phyloP scores from a whole-genome alignment of 306 rosid genomes.

The Cucumis melo region DNA sequence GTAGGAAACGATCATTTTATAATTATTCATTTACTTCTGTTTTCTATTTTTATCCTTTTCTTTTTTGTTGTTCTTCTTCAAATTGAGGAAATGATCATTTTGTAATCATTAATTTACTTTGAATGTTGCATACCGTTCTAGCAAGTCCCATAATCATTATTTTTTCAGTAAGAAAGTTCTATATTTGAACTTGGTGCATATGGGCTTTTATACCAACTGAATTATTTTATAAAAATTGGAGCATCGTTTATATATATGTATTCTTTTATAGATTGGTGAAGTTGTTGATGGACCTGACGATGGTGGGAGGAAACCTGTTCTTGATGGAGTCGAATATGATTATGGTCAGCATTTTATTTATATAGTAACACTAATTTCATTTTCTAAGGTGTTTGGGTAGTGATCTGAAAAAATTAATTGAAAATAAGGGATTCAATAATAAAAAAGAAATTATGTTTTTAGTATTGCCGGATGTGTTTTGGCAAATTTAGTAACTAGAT shows the following conservation, averaged over 20 bases:
- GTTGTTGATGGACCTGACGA: constrained; percentile 97
- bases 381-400: not conserved
- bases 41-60: too few relatives aligned
- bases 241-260: not conserved
- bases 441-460: too few relatives aligned
- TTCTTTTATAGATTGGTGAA: constrained; percentile 64
- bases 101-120: not conserved
- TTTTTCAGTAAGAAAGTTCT: not conserved
- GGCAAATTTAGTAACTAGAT: too few relatives aligned
- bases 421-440: too few relatives aligned
- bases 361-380: constrained; percentile 1
- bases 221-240: not conserved
- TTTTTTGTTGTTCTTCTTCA: too few relatives aligned
- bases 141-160: not conserved
- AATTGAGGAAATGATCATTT: not conserved
- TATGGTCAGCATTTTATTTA: constrained; percentile 42
- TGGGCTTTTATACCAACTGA: not conserved
- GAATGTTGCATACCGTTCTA: not conserved
- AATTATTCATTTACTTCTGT: not conserved
- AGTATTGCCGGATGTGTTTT: too few relatives aligned
- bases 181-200: not conserved
- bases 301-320: constrained; percentile 33
- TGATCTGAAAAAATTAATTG: too few relatives aligned
- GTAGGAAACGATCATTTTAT: not conserved
- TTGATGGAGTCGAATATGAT: constrained; percentile 74